phyloP scores from a whole-genome alignment of 352 stramenopile genomes.

The Globisporangium solare region DNA sequence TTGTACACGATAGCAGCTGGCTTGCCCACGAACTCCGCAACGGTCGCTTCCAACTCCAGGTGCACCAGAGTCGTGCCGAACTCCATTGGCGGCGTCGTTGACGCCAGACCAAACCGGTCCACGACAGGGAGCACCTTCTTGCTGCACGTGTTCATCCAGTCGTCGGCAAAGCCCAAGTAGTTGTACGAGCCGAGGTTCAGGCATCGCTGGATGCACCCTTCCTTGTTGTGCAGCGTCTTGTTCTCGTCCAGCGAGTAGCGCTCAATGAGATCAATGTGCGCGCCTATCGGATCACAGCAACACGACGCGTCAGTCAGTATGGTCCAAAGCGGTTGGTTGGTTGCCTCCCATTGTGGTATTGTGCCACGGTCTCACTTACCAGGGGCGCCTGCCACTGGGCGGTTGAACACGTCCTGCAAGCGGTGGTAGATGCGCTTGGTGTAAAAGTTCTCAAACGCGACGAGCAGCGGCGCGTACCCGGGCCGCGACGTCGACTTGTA shows the following conservation, averaged over 20 bases:
- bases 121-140: slow-evolving; percentile 65
- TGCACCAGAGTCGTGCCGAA: slow-evolving; percentile 73
- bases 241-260: slow-evolving; percentile 40
- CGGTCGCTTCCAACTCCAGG: slow-evolving; percentile 75
- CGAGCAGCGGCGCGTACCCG: slow-evolving; percentile 82
- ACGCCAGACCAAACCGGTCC: slow-evolving; percentile 49
- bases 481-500: slow-evolving; percentile 19
- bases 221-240: slow-evolving; percentile 27
- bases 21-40: slow-evolving; percentile 92
- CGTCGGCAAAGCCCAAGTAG: slow-evolving; percentile 96
- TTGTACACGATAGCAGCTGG: slow-evolving; percentile 93
- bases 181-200: slow-evolving; percentile 96
- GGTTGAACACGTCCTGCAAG: slow-evolving; percentile 69
- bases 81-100: slow-evolving; percentile 24
- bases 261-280: slow-evolving; percentile 87
- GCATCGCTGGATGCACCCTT: slow-evolving; percentile 34
- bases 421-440: slow-evolving; percentile 90
- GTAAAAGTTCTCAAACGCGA: slow-evolving; percentile 94
- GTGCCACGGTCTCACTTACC: slow-evolving; percentile 8
- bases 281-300: slow-evolving; percentile 11
- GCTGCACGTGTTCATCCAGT: slow-evolving; percentile 91
- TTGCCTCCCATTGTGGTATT: background rate
- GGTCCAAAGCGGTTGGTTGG: too few species aligned
- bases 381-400: slow-evolving; percentile 23
- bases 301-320: too few species aligned